Conservation (phyloP, 768 basidiomycete genomes). For the Fistulinella prunicolor region DNA sequence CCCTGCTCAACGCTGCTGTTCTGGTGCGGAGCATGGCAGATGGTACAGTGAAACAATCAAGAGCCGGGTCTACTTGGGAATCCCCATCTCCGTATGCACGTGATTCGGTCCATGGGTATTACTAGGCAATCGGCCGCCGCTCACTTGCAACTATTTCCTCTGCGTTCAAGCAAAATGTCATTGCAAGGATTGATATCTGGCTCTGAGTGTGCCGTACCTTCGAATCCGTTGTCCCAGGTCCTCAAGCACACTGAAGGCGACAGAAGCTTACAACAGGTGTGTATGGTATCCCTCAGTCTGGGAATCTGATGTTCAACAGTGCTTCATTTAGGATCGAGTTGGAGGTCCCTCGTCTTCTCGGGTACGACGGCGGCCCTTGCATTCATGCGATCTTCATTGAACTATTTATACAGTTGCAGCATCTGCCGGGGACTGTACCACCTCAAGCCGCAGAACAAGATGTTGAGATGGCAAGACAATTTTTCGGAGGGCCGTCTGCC, state of each 20-base stretch:
- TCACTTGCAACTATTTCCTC: background rate
- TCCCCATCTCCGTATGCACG: constrained; percentile 12
- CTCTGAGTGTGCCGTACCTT: constrained; percentile 79
- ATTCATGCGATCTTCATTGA: background rate
- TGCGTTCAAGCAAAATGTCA: constrained; percentile 48
- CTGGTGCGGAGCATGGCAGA: constrained; percentile 20
- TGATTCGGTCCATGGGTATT: constrained; percentile 5
- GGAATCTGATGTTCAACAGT: background rate
- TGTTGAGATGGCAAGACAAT: constrained; percentile 71
- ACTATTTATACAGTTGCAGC: constrained; percentile 54
- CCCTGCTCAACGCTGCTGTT: constrained; percentile 30
- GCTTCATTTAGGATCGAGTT: constrained; percentile 58
- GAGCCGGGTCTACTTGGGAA: background rate
- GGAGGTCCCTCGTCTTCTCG: constrained; percentile 70
- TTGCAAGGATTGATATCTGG: constrained; percentile 81
- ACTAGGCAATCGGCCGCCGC: no score
- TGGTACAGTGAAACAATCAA: background rate
- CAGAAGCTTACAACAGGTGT: constrained; percentile 81
- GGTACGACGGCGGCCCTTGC: constrained; percentile 39
- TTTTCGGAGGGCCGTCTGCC: constrained; percentile 54
- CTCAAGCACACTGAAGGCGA: constrained; percentile 89
- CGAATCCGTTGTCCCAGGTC: constrained; percentile 87
- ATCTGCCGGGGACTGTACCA: constrained; percentile 61
- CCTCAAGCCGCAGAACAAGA: constrained; percentile 59
- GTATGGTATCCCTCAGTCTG: constrained; percentile 17